phyloP scores from a whole-genome alignment of 2,329 filamentous ascomycete species.

The Colletotrichum godetiae region DNA sequence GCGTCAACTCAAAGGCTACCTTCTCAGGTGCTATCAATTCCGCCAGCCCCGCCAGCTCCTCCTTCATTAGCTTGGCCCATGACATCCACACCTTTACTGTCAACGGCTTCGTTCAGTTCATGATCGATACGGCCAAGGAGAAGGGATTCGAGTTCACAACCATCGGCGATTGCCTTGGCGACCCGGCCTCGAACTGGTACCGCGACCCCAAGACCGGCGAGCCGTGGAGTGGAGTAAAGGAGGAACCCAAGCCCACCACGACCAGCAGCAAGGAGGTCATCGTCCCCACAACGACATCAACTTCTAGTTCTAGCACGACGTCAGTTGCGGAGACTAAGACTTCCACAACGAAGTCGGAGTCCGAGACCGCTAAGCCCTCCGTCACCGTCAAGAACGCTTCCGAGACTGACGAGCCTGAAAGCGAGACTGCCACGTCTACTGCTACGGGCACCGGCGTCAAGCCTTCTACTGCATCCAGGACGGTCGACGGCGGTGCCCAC shows the following conservation, averaged over 20 bases:
- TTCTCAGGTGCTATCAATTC: slow-evolving; percentile 44
- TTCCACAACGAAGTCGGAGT: background rate
- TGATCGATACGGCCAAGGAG: slow-evolving; percentile 52
- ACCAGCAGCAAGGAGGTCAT: slow-evolving; percentile 1
- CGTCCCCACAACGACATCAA: background rate
- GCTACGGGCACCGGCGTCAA: slow-evolving; percentile 4
- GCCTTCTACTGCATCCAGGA: slow-evolving; percentile 12
- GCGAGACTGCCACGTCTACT: background rate
- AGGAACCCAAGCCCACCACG: slow-evolving; percentile 26
- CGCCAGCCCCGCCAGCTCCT: slow-evolving; percentile 31
- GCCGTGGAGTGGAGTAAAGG: slow-evolving; percentile 12
- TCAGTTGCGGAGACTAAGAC: background rate
- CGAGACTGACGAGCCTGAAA: background rate
- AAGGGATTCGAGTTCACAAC: slow-evolving; percentile 57
- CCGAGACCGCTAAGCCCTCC: background rate
- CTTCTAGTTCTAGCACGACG: background rate
- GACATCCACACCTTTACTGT: slow-evolving; percentile 59
- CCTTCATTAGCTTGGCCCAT: slow-evolving; percentile 50
- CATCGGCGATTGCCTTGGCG: slow-evolving; percentile 59
- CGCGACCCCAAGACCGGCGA: slow-evolving; percentile 45
- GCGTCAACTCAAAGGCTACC: slow-evolving; percentile 37
- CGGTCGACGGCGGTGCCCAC: slow-evolving; percentile 21
- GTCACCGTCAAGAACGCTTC: background rate
- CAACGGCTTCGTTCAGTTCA: slow-evolving; percentile 55
- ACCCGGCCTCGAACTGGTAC: slow-evolving; percentile 59